Conservation (phyloP, 805 yeast species). For the Nakazawaea sp. region DNA sequence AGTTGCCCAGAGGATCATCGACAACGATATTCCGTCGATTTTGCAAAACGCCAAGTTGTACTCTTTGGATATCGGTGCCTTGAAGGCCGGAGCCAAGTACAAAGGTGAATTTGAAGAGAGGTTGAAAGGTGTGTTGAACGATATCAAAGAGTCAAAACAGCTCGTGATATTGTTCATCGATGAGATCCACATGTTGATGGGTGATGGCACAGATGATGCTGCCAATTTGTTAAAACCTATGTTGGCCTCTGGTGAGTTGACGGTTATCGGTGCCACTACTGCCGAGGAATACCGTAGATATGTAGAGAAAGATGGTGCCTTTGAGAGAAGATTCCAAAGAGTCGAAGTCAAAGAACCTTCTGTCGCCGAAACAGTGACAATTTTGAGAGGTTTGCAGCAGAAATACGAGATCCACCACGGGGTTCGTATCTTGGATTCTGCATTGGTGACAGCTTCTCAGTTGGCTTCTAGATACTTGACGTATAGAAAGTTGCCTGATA, state of each 20-base stretch:
- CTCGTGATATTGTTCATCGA: slow-evolving; percentile 90
- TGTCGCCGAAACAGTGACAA: slow-evolving; percentile 88
- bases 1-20: slow-evolving; percentile 94
- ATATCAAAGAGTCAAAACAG: slow-evolving; percentile 80
- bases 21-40: slow-evolving; percentile 90
- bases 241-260: slow-evolving; percentile 92
- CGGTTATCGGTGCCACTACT: slow-evolving; percentile 98
- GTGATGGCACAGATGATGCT: slow-evolving; percentile 96
- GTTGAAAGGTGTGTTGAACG: slow-evolving; percentile 91
- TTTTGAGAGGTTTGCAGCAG: slow-evolving; percentile 91
- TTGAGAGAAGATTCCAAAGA: slow-evolving; percentile 96
- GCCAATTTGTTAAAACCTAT: slow-evolving; percentile 96
- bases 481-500: slow-evolving; percentile 92
- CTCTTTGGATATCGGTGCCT: slow-evolving; percentile 90
- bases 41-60: slow-evolving; percentile 75
- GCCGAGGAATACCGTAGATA: slow-evolving; percentile 88
- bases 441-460: slow-evolving; percentile 90
- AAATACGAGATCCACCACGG: slow-evolving; percentile 97
- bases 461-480: slow-evolving; percentile 91
- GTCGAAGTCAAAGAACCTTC: slow-evolving; percentile 95
- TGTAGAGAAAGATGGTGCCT: slow-evolving; percentile 96
- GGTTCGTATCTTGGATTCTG: slow-evolving; percentile 90
- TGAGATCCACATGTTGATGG: slow-evolving; percentile 99
- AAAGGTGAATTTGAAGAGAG: slow-evolving; percentile 99
- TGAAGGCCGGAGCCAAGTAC: slow-evolving; percentile 97